Base-by-base conservation (phyloP, 768 basidiomycete genomes). In the Candolleomyces eurysporus region DNA sequence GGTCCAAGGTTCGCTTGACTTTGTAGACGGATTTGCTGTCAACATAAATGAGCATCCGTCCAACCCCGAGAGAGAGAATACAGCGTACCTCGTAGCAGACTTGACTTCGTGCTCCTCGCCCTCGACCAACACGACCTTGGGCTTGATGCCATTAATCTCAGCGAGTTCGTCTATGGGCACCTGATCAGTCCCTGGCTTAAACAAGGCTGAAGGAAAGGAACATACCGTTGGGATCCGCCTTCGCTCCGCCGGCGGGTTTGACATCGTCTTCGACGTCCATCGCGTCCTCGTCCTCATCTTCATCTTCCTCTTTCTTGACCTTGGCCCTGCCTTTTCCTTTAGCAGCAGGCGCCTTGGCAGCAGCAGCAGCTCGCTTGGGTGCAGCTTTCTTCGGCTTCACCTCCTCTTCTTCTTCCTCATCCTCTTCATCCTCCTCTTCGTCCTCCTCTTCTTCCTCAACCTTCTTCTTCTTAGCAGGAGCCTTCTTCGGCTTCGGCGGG, bases 1-100 rank as follows among this genome's bases (percentile, higher is more conserved):
- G 78, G 63, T 79, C 78, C 14, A 63, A 64, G 11, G 76, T 79
- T n/a, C 73, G 65, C 53, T 76, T 74, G 21, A 77, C 67, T 62
- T 74, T 76, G 63, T 78, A 78, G 14, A 70, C 66, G 26, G 73
- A 71, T 59, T 71, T 73, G 59, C 76, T 78, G 49, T 42, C 11
- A 26, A 40, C 8, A 21, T 31, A 49, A 11, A 16, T 14, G 30
- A 40, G 8, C 17, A 32, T 19, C 11, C 16, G 10, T 11, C 26
- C 26, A 26, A 26, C 4, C 10, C 30, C 4, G 30, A 36, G 36
- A 2, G 32, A 36, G 17, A 36, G 31, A 19, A 22, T 17, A 8
- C 11, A 30, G n/a, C 56, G 21, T 9, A 57, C 56, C 56, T 57
- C 8, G 59, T 52, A 14, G 26, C 22, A 19, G 59, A 59, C 49